Percentiles rank a stretch among this genome's conserved stretches.
These are phyloP conservation scores for Saturnispora zaruensis DNA, from an alignment of 805 yeast genomes.

Conservation along the genomic window DNA sequence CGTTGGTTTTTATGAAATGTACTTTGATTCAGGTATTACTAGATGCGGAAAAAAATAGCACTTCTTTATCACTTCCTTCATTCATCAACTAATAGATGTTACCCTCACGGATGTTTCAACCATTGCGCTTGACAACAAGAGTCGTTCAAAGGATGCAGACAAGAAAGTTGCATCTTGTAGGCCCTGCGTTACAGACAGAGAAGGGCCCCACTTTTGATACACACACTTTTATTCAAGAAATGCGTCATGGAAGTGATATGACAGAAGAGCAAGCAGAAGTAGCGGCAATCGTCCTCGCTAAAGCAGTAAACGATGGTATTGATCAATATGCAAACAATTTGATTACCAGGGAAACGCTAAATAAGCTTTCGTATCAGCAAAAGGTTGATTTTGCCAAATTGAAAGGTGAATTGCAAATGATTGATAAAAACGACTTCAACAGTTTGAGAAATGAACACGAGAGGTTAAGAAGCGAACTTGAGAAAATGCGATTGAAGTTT, in stretches of 20 bases:
- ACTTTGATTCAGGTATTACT: not conserved
- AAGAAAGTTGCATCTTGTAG: not conserved
- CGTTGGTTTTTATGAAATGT: not conserved
- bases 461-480: constrained; percentile 71
- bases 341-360: constrained; percentile 77
- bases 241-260: constrained; percentile 60
- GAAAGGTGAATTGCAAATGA: constrained; percentile 81
- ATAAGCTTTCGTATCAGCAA: constrained; percentile 85
- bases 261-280: constrained; percentile 68
- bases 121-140: not conserved
- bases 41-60: not conserved
- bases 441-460: constrained; percentile 82
- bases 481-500: constrained; percentile 73
- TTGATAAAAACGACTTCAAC: constrained; percentile 80
- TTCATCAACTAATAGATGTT: not conserved
- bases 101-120: not conserved
- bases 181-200: not conserved
- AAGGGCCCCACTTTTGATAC: constrained; percentile 55
- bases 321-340: constrained; percentile 63
- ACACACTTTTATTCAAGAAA: constrained; percentile 56
- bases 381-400: constrained; percentile 94
- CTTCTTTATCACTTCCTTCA: not conserved
- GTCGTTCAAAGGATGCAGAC: not conserved
- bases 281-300: constrained; percentile 62
- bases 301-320: constrained; percentile 75